These are phyloP conservation scores for Cladochytrium replicatum DNA, from an alignment of 192 early-diverging fungal species.

Conservation along the genomic window DNA sequence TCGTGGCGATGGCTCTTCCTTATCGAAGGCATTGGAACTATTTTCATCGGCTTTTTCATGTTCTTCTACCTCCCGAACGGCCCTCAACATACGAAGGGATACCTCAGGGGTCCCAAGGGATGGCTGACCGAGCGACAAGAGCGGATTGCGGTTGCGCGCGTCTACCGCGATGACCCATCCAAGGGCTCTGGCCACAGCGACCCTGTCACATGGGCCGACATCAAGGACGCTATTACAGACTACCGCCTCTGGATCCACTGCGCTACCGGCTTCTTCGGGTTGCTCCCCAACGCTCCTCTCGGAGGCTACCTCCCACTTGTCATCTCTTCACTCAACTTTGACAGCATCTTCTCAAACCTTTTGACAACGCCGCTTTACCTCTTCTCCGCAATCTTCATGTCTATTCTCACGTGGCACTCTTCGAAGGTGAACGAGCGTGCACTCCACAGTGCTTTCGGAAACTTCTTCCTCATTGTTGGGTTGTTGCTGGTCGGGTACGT, in stretches of 20 bases:
- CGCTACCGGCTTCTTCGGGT: constrained; percentile 9
- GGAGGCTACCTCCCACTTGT: constrained; percentile 17
- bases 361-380: constrained; percentile 19
- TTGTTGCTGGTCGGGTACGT: constrained; percentile 17
- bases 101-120: constrained; percentile 1
- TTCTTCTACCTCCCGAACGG: constrained; percentile 40
- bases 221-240: constrained; percentile 14
- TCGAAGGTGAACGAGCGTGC: constrained; percentile 8
- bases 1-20: no score
- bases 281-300: constrained; percentile 6
- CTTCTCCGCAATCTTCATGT: constrained; percentile 8
- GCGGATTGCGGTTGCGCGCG: no score
- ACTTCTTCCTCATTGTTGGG: constrained; percentile 17
- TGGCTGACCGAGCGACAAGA: no score
- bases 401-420: constrained; percentile 9
- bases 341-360: constrained; percentile 18
- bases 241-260: constrained; percentile 19
- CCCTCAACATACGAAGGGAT: constrained; percentile 30
- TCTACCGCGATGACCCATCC: no score
- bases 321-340: constrained; percentile 21
- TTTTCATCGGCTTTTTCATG: no score
- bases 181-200: constrained; percentile 5
- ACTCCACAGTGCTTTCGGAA: constrained; percentile 9
- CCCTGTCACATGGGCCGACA: constrained; percentile 7
- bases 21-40: no score